These are phyloP conservation scores for Pulveroboletus sp. DNA, from an alignment of 768 basidiomycete species.

Conservation along the genomic window DNA sequence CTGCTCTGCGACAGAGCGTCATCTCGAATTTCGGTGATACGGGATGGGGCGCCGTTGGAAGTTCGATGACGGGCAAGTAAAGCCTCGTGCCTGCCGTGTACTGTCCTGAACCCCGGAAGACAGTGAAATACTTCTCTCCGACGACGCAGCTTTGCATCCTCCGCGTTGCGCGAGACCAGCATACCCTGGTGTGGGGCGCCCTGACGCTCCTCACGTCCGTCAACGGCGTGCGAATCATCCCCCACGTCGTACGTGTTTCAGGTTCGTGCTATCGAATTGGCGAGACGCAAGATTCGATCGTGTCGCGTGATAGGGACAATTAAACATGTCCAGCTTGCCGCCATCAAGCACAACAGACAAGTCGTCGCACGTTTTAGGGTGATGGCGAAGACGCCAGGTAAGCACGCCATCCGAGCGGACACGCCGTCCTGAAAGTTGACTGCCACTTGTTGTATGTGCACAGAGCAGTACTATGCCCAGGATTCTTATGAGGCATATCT, in stretches of 20 bases:
- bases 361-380: slow-evolving; percentile 65
- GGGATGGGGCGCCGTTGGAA: slow-evolving; percentile 79
- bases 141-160: slow-evolving; percentile 80
- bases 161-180: slow-evolving; percentile 78
- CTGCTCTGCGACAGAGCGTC: slow-evolving; percentile 65
- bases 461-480: slow-evolving; percentile 45
- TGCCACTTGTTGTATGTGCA: background rate
- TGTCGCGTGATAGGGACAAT: slow-evolving; percentile 62
- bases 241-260: slow-evolving; percentile 75
- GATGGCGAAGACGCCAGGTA: slow-evolving; percentile 48
- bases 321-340: slow-evolving; percentile 76
- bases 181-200: slow-evolving; percentile 75
- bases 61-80: slow-evolving; percentile 61
- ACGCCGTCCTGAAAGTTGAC: background rate
- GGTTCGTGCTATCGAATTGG: slow-evolving; percentile 42
- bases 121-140: slow-evolving; percentile 88
- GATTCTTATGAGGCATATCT: slow-evolving; percentile 61
- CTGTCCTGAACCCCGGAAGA: background rate
- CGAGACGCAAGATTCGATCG: background rate
- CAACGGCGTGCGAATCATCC: slow-evolving; percentile 56
- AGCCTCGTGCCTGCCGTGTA: background rate
- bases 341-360: slow-evolving; percentile 67
- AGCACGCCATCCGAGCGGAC: background rate
- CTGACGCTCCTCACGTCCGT: slow-evolving; percentile 64
- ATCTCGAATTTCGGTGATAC: slow-evolving; percentile 74